Evolutionary conservation across 192 early-diverging fungal genomes (phyloP), one percentile per base, ranked within the genome.

Genomic region (Geosiphon pyriformis): DNA sequence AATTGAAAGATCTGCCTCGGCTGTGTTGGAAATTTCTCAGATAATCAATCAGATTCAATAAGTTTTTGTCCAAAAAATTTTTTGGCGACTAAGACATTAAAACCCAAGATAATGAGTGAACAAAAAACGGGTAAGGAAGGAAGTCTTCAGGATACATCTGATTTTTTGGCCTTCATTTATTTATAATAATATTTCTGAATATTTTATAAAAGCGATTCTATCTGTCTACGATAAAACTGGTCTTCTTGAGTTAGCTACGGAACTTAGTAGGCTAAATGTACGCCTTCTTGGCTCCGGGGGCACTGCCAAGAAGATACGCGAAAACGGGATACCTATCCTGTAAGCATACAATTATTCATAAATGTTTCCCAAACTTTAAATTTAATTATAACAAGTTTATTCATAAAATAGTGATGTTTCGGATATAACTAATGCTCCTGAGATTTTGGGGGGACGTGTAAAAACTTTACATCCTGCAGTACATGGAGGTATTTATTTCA

Each of bases 381-480:
- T 73, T 26, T 26, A 11, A 54, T 62, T 52, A 30, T 34, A 35
- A 18, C 10, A 35, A 46, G 18, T 47, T n/a, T 29, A 7, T 51
- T 33, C 49, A 54, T 63, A 35, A 4, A n/a, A 30, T 72, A 92
- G 90, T 70, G 96, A 98, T 80, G 95, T 98, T 32, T 92, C 95
- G 57, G 96, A 96, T 59, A 93, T 98, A 59, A 98, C 96, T 62
- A 85, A 93, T 71, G 94, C 95, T 42, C 96, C 96, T 20, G 96
- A 98, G 78, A 98, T 98, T 92, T 85, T 98, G 20, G 96, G 96
- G 51, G 96, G 96, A 15, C 91, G 96, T 64, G 96, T 98, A 69
- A 98, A 98, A 87, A 98, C 96, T 32, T 87, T 98, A 37, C 96
- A 98, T 72, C 96, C 96, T 29, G 95, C 92, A 53, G 94, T 98